Conservation (phyloP, 257 asterid species). For the Solanum virginianum region DNA sequence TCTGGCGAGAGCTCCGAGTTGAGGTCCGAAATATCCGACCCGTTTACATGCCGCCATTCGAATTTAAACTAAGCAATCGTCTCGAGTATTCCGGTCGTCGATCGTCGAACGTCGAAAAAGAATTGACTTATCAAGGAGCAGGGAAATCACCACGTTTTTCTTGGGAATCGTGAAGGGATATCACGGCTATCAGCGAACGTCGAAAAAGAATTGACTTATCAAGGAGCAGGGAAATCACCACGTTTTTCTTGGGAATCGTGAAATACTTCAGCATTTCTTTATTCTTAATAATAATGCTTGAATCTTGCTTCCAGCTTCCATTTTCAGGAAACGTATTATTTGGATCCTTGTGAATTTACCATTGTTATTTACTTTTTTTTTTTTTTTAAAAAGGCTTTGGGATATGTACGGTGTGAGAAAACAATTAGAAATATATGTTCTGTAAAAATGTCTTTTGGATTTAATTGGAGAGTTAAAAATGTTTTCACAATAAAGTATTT, state of each 20-base stretch:
- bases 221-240: neutral
- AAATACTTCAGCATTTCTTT: neutral
- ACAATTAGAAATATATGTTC: neutral
- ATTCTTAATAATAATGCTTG: neutral
- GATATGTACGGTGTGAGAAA: neutral
- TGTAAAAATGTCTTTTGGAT: neutral
- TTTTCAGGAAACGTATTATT: neutral
- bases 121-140: too few species aligned
- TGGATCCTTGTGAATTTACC: neutral
- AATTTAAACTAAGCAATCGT: neutral
- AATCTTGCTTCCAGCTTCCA: neutral
- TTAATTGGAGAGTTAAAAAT: neutral
- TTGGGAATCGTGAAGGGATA: too few species aligned
- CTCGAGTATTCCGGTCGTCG: neutral
- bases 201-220: neutral
- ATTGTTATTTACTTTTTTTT: neutral
- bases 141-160: too few species aligned
- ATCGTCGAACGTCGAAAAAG: too few species aligned
- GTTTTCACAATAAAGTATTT: neutral
- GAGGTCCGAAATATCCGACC: conserved; percentile 18
- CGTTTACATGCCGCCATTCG: conserved; percentile 50
- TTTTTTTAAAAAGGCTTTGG: neutral
- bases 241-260: neutral
- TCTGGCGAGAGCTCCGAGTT: neutral
- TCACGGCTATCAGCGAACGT: too few species aligned